A percentile compares a stretch with the other conserved stretches of the same genome.
Evolutionary conservation across 805 yeast genomes (phyloP).

Genomic region (Suhomyces sp.): DNA sequence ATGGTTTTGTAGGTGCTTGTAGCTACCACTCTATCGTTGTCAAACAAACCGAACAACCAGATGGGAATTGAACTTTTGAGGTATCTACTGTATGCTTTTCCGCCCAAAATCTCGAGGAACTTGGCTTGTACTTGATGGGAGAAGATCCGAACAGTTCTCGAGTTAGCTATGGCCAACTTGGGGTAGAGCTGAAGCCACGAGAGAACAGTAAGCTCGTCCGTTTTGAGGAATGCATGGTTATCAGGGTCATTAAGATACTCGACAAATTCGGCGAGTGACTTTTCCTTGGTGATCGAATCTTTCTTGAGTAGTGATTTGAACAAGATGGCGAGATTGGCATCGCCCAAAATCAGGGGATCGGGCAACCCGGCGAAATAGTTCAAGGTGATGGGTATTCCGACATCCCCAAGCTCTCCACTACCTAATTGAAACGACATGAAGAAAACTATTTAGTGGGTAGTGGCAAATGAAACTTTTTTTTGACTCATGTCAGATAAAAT

Average conservation of each 20-base stretch:
- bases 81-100: conserved; percentile 59
- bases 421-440: conserved; percentile 1
- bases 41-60: conserved; percentile 70
- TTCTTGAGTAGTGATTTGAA: conserved; percentile 76
- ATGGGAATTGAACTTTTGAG: conserved; percentile 70
- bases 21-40: conserved; percentile 62
- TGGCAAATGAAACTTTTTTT: not conserved
- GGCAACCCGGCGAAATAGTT: conserved; percentile 79
- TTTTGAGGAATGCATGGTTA: conserved; percentile 5
- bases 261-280: conserved; percentile 57
- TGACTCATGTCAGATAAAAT: not conserved
- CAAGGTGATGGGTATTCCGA: conserved; percentile 49
- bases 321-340: conserved; percentile 52
- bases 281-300: conserved; percentile 82
- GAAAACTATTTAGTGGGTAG: not conserved
- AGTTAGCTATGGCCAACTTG: conserved; percentile 68
- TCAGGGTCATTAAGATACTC: conserved; percentile 21
- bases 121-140: conserved; percentile 65
- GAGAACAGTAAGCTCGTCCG: conserved; percentile 52
- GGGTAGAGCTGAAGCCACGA: conserved; percentile 83
- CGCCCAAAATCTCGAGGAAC: conserved; percentile 44
- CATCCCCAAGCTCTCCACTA: conserved; percentile 22
- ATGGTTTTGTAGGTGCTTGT: conserved; percentile 47
- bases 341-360: conserved; percentile 38
- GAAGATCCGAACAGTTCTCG: conserved; percentile 57